A percentile compares a stretch with the other conserved stretches of the same genome.
Conservation (phyloP, 1,139 yeast species). For the Dujonia santamariae region DNA sequence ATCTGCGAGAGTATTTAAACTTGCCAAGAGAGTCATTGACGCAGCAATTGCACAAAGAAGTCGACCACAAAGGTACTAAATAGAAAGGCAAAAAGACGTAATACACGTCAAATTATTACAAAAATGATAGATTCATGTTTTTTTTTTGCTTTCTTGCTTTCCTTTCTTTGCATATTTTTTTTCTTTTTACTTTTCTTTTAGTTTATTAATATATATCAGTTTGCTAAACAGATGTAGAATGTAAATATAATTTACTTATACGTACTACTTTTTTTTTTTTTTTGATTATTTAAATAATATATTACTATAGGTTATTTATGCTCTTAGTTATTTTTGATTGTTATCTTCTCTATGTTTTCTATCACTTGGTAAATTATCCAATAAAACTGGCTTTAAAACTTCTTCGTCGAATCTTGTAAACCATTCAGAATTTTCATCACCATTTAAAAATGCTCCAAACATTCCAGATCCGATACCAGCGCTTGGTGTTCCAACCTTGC, state of each 20-base stretch:
- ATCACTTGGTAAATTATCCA: conserved; percentile 50
- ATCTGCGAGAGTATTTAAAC: conserved; percentile 57
- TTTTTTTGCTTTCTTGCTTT: too few species aligned
- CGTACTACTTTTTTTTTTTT: neutral
- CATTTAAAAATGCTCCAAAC: conserved; percentile 44
- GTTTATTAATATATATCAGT: too few species aligned
- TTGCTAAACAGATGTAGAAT: too few species aligned
- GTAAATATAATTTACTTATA: neutral
- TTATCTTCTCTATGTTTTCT: conserved; percentile 12
- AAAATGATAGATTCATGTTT: too few species aligned
- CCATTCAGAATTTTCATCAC: conserved; percentile 87
- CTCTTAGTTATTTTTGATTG: too few species aligned
- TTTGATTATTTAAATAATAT: conserved; percentile 1
- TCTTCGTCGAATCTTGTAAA: conserved; percentile 91
- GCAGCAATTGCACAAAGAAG: conserved; percentile 51
- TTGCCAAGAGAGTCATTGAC: conserved; percentile 72
- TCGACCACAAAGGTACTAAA: conserved; percentile 18
- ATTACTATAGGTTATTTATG: conserved; percentile 1
- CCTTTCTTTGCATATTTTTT: too few species aligned
- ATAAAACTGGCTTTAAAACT: conserved; percentile 90
- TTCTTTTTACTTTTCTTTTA: too few species aligned
- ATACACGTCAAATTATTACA: too few species aligned
- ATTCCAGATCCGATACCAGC: conserved; percentile 22
- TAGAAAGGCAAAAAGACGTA: conserved; percentile 7
- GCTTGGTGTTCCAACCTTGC: neutral